phyloP scores from a whole-genome alignment of 2,329 filamentous ascomycete genomes.

The Apiospora marii region DNA sequence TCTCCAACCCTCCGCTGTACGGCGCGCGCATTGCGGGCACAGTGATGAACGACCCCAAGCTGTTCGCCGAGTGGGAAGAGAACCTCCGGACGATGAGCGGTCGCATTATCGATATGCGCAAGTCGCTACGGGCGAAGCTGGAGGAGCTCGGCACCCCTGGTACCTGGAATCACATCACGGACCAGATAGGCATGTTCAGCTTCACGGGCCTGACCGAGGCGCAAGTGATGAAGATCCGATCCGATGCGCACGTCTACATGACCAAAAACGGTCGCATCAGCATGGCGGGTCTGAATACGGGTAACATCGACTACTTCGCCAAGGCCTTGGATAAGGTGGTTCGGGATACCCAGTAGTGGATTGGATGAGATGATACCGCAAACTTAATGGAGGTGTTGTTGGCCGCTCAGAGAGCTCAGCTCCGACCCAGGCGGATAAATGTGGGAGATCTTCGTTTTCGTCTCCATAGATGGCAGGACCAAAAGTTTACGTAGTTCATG shows the following conservation, averaged over 20 bases:
- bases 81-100: slow-evolving; percentile 95
- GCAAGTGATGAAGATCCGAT: slow-evolving; percentile 75
- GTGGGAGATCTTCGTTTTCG: slow-evolving; percentile 3
- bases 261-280: slow-evolving; percentile 98
- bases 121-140: slow-evolving; percentile 77
- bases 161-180: slow-evolving; percentile 95
- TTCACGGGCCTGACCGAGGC: slow-evolving; percentile 82
- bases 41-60: slow-evolving; percentile 80
- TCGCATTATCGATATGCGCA: slow-evolving; percentile 92
- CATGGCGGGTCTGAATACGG: slow-evolving; percentile 95
- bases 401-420: slow-evolving; percentile 12
- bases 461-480: slow-evolving; percentile 19
- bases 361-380: neutral
- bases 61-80: slow-evolving; percentile 92
- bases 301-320: slow-evolving; percentile 93
- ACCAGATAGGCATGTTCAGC: slow-evolving; percentile 99
- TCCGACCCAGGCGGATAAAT: slow-evolving; percentile 2
- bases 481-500: slow-evolving; percentile 19
- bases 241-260: slow-evolving; percentile 83
- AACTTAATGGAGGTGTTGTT: neutral
- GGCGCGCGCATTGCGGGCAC: slow-evolving; percentile 87
- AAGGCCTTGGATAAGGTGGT: slow-evolving; percentile 89
- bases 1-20: slow-evolving; percentile 95
- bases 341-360: slow-evolving; percentile 43
- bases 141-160: slow-evolving; percentile 88